Evolutionary conservation across 768 basidiomycete species (phyloP).

Genomic region (Pulveroboletus sp.): DNA sequence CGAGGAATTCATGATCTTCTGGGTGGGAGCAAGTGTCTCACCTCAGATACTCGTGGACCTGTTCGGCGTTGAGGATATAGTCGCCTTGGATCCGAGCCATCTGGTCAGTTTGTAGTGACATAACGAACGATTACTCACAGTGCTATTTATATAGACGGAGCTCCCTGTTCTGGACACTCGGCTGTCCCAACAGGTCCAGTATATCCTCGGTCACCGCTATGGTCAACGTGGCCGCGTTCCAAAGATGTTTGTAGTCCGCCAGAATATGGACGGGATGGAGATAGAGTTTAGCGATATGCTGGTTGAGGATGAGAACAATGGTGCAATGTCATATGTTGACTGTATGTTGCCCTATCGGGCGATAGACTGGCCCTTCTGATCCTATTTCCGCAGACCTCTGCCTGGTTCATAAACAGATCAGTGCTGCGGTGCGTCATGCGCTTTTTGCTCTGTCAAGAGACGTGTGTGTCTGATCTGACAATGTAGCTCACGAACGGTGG

Average conservation of each 20-base stretch:
- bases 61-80: slow-evolving; percentile 78
- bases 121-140: not conserved
- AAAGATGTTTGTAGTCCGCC: slow-evolving; percentile 76
- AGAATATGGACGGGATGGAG: slow-evolving; percentile 89
- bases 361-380: not conserved
- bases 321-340: slow-evolving; percentile 86
- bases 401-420: slow-evolving; percentile 32
- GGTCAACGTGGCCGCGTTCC: slow-evolving; percentile 48
- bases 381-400: slow-evolving; percentile 24
- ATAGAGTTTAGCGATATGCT: slow-evolving; percentile 97
- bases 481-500: slow-evolving; percentile 30
- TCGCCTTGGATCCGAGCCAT: slow-evolving; percentile 53
- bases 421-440: slow-evolving; percentile 21
- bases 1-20: slow-evolving; percentile 81
- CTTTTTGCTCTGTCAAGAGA: not conserved
- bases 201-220: slow-evolving; percentile 71
- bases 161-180: slow-evolving; percentile 69
- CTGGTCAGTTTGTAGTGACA: slow-evolving; percentile 46
- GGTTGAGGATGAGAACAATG: slow-evolving; percentile 95
- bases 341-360: slow-evolving; percentile 47
- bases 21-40: slow-evolving; percentile 81
- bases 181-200: slow-evolving; percentile 80
- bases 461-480: slow-evolving; percentile 1
- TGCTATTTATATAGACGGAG: slow-evolving; percentile 42
- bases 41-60: slow-evolving; percentile 80